These are phyloP conservation scores for Solanum hybrid DNA, from an alignment of 305 asterid genomes.

Conservation along the genomic window DNA sequence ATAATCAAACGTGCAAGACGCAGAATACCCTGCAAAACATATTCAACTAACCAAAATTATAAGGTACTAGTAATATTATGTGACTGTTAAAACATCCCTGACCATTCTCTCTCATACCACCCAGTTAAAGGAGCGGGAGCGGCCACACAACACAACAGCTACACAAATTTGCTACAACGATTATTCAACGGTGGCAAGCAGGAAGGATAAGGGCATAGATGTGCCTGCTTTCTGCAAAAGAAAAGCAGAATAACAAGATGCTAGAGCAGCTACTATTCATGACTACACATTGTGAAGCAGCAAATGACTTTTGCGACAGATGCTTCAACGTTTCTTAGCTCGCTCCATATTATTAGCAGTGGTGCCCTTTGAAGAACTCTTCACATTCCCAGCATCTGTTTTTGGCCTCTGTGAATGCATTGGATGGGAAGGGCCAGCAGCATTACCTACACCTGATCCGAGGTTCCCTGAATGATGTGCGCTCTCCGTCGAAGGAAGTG, in stretches of 20 bases:
- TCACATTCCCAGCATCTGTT: constrained; percentile 5
- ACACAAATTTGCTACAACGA: background rate
- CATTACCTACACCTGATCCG: constrained; percentile 10
- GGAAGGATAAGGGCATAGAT: background rate
- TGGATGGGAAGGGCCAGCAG: constrained; percentile 9
- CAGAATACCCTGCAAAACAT: background rate
- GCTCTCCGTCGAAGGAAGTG: constrained; percentile 51
- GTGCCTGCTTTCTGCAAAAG: background rate
- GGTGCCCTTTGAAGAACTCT: constrained; percentile 18
- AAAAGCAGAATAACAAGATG: background rate
- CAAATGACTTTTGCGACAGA: background rate
- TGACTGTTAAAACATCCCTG: background rate
- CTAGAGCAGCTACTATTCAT: background rate
- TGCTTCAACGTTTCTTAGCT: constrained; percentile 17
- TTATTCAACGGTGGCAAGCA: background rate
- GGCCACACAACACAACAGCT: background rate
- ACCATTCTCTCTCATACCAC: background rate
- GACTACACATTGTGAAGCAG: background rate
- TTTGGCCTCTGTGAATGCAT: constrained; percentile 12
- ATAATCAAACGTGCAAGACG: background rate
- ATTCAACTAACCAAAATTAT: background rate
- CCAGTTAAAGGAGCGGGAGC: background rate
- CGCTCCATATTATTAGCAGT: constrained; percentile 7
- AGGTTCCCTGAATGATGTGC: constrained; percentile 16
- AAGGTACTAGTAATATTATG: background rate